Conservation (phyloP, 2,329 filamentous ascomycete genomes). For the Fusarium sp. region DNA sequence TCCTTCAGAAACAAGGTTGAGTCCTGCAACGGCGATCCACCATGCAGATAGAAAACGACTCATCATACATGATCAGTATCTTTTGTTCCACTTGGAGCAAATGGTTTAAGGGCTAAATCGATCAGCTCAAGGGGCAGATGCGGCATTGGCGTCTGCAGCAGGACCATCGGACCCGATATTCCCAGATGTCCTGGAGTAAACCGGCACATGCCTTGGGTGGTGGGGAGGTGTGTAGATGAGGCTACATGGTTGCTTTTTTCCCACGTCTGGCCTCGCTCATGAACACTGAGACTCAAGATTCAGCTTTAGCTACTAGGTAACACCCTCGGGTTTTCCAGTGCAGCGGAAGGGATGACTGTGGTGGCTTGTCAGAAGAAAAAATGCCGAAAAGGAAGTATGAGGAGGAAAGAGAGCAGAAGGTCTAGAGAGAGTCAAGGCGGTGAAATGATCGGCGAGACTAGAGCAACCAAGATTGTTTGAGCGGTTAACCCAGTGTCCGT, state of each 20-base stretch:
- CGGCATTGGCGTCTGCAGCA: slow-evolving; percentile 23
- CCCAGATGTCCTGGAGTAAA: slow-evolving; percentile 20
- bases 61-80: slow-evolving; percentile 20
- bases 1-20: slow-evolving; percentile 20
- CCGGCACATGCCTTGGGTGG: slow-evolving; percentile 17
- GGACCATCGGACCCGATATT: slow-evolving; percentile 11
- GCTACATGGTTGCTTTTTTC: slow-evolving; percentile 35
- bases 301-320: background rate
- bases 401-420: slow-evolving; percentile 22
- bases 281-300: slow-evolving; percentile 14
- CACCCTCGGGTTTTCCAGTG: slow-evolving; percentile 4
- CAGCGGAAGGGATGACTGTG: slow-evolving; percentile 5
- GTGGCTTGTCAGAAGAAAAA: slow-evolving; percentile 13
- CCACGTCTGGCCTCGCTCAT: slow-evolving; percentile 20
- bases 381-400: slow-evolving; percentile 12
- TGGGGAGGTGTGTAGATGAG: slow-evolving; percentile 10
- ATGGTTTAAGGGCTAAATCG: background rate
- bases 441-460: slow-evolving; percentile 22
- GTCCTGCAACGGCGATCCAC: slow-evolving; percentile 27
- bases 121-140: slow-evolving; percentile 28
- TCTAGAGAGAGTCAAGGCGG: slow-evolving; percentile 22
- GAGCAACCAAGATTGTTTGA: slow-evolving; percentile 9
- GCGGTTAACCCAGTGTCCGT: slow-evolving; percentile 16
- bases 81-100: slow-evolving; percentile 16
- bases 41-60: slow-evolving; percentile 28